These are phyloP conservation scores for Beauveria australis DNA, from an alignment of 2,329 filamentous ascomycete species.

Conservation along the genomic window DNA sequence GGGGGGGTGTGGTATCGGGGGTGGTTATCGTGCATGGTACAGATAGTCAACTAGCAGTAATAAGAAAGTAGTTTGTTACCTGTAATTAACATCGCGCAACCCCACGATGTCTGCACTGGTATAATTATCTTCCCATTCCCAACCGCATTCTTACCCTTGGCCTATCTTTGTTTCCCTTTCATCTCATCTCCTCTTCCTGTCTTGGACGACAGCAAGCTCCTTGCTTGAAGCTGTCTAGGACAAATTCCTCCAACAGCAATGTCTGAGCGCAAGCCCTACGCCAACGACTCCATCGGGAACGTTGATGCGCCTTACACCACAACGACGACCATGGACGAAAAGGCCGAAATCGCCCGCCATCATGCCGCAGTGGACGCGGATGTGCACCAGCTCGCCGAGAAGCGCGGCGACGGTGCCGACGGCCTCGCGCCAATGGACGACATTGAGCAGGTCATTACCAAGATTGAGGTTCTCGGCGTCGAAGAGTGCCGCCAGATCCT, in stretches of 20 bases:
- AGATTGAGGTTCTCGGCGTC: slow-evolving; percentile 16
- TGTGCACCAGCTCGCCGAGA: slow-evolving; percentile 7
- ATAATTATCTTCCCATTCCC: neutral
- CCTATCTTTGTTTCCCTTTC: neutral
- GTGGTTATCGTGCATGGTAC: neutral
- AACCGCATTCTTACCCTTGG: neutral
- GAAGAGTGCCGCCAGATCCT: slow-evolving; percentile 17
- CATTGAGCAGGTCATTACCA: slow-evolving; percentile 18
- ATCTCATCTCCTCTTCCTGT: neutral
- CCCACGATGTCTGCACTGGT: neutral
- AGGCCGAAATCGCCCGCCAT: slow-evolving; percentile 3
- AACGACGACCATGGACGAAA: neutral
- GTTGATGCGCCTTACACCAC: neutral
- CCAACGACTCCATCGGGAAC: neutral
- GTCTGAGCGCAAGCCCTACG: slow-evolving; percentile 8
- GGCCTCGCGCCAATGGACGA: slow-evolving; percentile 18
- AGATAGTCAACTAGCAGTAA: too few species aligned
- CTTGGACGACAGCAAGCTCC: neutral
- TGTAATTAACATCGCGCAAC: neutral
- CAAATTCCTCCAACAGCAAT: neutral
- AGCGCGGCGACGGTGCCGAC: slow-evolving; percentile 11
- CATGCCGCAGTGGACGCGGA: neutral
- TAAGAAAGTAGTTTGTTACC: neutral
- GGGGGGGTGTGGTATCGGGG: neutral
- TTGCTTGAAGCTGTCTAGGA: neutral